phyloP scores from a whole-genome alignment of 2,329 filamentous ascomycete species.

The Talaromyces verruculosus region DNA sequence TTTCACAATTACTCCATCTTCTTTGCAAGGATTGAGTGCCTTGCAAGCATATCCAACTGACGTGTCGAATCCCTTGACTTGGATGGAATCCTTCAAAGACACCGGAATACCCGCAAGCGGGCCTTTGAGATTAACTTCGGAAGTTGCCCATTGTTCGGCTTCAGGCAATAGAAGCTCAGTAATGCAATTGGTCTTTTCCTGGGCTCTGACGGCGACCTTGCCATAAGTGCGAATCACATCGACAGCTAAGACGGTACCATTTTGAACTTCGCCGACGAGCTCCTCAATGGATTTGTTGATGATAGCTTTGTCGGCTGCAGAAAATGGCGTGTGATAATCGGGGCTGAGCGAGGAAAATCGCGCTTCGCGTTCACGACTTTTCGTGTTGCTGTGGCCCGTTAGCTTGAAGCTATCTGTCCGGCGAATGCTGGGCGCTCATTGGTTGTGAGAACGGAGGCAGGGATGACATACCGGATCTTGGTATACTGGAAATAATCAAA shows the following conservation, averaged over 20 bases:
- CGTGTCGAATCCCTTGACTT: constrained; percentile 78
- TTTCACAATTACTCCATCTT: constrained; percentile 71
- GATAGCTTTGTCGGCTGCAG: constrained; percentile 63
- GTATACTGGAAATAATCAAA: constrained; percentile 70
- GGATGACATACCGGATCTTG: constrained; percentile 63
- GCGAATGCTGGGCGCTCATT: constrained; percentile 6
- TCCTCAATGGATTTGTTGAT: constrained; percentile 72
- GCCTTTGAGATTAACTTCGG: constrained; percentile 69
- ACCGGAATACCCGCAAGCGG: constrained; percentile 85
- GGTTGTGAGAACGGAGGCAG: neutral
- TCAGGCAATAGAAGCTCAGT: constrained; percentile 81
- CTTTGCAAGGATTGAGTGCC: constrained; percentile 63
- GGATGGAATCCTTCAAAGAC: constrained; percentile 75
- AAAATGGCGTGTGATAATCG: constrained; percentile 66
- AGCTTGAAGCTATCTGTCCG: constrained; percentile 20
- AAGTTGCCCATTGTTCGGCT: constrained; percentile 69
- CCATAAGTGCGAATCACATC: constrained; percentile 82
- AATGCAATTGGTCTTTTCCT: constrained; percentile 82
- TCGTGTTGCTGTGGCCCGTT: constrained; percentile 61
- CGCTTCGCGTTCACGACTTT: constrained; percentile 71
- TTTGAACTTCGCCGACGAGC: constrained; percentile 75
- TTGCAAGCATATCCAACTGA: constrained; percentile 72
- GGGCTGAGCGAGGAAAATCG: constrained; percentile 67
- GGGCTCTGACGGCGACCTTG: constrained; percentile 80
- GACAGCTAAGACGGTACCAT: constrained; percentile 62